A percentile compares a stretch with the other conserved stretches of the same genome.
These are phyloP conservation scores for Trypethelium eluteriae DNA, from an alignment of 495 filamentous ascomycete species.

Conservation along the genomic window DNA sequence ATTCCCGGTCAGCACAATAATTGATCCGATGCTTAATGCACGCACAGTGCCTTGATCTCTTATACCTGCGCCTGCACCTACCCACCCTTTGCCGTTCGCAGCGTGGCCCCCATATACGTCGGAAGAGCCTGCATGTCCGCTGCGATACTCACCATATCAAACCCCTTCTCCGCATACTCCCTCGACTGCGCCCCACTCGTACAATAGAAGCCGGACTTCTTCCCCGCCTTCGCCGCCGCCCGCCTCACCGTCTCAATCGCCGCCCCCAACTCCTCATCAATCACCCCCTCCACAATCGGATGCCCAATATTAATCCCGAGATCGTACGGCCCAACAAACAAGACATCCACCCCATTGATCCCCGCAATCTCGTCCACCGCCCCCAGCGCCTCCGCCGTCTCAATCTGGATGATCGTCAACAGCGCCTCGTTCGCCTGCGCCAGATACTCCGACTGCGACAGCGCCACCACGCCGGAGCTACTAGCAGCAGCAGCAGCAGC, in stretches of 20 bases:
- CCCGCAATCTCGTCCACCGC: slow-evolving; percentile 63
- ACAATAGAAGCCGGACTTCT: slow-evolving; percentile 73
- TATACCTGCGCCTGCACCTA: background rate
- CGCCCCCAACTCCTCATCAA: slow-evolving; percentile 55
- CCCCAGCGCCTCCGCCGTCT: slow-evolving; percentile 66
- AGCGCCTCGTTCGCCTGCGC: slow-evolving; percentile 65
- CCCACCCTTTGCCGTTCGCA: background rate
- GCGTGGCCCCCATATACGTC: background rate
- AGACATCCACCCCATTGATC: slow-evolving; percentile 60
- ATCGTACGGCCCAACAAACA: slow-evolving; percentile 76
- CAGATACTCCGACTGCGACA: slow-evolving; percentile 56
- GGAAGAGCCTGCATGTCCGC: slow-evolving; percentile 16
- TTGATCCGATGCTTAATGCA: background rate
- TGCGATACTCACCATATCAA: slow-evolving; percentile 59
- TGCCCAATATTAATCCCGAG: slow-evolving; percentile 68
- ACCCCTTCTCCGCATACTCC: slow-evolving; percentile 58
- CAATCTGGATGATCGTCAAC: slow-evolving; percentile 72
- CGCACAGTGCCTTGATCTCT: background rate
- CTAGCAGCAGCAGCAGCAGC: slow-evolving; percentile 16
- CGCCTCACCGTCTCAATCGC: slow-evolving; percentile 58
- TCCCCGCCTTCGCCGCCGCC: slow-evolving; percentile 59
- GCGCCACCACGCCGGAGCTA: slow-evolving; percentile 17
- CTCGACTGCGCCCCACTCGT: slow-evolving; percentile 57
- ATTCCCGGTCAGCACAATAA: too few species aligned
- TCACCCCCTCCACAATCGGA: slow-evolving; percentile 54